phyloP scores from a whole-genome alignment of 2,329 filamentous ascomycete species.

The Aspergillus ustus region DNA sequence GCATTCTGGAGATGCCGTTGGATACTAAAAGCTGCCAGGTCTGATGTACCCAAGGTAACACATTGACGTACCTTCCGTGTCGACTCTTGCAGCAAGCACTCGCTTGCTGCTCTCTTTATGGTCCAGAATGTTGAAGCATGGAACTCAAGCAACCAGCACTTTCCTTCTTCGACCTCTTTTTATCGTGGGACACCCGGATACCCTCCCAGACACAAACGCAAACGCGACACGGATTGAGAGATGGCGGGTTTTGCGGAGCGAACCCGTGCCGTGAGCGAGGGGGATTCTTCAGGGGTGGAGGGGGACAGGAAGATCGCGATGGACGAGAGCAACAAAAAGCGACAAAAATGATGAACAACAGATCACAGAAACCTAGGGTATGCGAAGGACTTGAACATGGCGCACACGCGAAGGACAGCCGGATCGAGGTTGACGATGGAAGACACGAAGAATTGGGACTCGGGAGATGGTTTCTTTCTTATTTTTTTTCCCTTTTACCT shows the following conservation, averaged over 20 bases:
- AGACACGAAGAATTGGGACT: conserved; percentile 21
- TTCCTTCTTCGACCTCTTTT: conserved; percentile 32
- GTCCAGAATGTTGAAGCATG: conserved; percentile 53
- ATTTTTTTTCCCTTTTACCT: conserved; percentile 19
- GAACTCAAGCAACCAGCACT: conserved; percentile 40
- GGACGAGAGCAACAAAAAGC: conserved; percentile 12
- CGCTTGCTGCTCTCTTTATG: conserved; percentile 52
- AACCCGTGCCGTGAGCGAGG: conserved; percentile 9
- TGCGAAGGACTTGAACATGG: conserved; percentile 39
- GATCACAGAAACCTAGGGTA: conserved; percentile 38
- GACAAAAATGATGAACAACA: conserved; percentile 20
- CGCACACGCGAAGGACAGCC: conserved; percentile 33
- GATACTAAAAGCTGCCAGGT: background rate
- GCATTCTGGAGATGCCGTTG: background rate
- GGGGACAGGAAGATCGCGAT: conserved; percentile 16
- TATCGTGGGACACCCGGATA: conserved; percentile 31
- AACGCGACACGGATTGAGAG: conserved; percentile 13
- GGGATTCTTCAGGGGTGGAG: conserved; percentile 25
- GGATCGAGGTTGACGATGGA: conserved; percentile 26
- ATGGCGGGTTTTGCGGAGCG: conserved; percentile 8
- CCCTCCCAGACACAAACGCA: conserved; percentile 4
- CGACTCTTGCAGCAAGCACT: conserved; percentile 53
- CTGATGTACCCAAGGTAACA: conserved; percentile 14
- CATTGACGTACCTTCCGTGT: conserved; percentile 49
- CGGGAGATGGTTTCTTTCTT: conserved; percentile 14